Base-by-base conservation (phyloP, 106 monocot species). In the Dioscorea dumetorum region DNA sequence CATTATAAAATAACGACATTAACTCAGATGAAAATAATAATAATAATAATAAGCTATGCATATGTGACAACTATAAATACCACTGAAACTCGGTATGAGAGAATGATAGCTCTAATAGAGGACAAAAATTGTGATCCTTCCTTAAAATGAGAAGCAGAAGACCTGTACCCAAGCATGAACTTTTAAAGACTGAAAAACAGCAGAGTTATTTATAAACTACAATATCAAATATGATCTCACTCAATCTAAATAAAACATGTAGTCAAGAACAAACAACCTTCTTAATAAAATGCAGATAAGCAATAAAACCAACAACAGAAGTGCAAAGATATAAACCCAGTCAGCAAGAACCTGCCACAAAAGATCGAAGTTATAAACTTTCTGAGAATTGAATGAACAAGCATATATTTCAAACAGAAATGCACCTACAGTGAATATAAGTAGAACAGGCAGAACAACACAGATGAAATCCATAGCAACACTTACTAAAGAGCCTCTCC, bases 71-170 rank as follows among this genome's bases (percentile, higher is more conserved):
- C 11, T 48, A 49, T 15, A 54, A 70, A 52, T 78, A 97, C 95
- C 91, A 91, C 74, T 28, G 79, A 86, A 71, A 97, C 91, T 70
- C 95, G 74, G 34, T 91, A 97, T 33, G 95, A 97, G 49, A 84
- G 76, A 76, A 97, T 69, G 75, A 34, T 80, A 49, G 50, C 61
- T 70, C 81, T 79, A 11, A 80, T 23, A 72, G 77, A 76, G 51
- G 77, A 81, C 50, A 66, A 53, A 60, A 52, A 48, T 20, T 70
- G 23, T 34, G 49, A 22, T 12, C 62, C 75, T 35, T 67, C 67
- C 51, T 66, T 70, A 60, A 32, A 49, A 76, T 73, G 18, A 65
- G 54, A 71, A 50, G 18, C 11, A 64, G 77, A 57, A 50, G 60
- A 77, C 41, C 73, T 82, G 23, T 20, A 54, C 33, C 70, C 70